These are phyloP conservation scores for Vigna mungo DNA, from an alignment of 306 rosid genomes.

Conservation along the genomic window DNA sequence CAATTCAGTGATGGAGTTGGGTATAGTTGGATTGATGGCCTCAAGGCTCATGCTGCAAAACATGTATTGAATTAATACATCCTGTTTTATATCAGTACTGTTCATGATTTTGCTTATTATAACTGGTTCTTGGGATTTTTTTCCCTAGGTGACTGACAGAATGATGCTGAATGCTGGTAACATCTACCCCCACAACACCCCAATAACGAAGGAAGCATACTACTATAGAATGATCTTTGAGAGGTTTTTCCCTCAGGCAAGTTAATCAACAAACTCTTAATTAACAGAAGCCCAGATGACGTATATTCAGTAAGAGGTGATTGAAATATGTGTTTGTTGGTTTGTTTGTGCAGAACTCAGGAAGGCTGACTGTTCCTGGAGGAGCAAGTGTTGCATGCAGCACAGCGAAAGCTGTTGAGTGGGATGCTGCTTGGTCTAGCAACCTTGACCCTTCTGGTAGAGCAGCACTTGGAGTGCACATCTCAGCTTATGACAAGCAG, in stretches of 20 bases:
- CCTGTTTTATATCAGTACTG: neutral
- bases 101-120: slow-evolving; percentile 27
- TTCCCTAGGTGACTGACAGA: slow-evolving; percentile 71
- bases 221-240: slow-evolving; percentile 95
- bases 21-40: slow-evolving; percentile 98
- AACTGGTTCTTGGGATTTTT: slow-evolving; percentile 17
- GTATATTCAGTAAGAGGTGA: neutral
- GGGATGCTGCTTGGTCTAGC: slow-evolving; percentile 91
- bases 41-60: slow-evolving; percentile 83
- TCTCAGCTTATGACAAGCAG: slow-evolving; percentile 66
- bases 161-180: slow-evolving; percentile 85
- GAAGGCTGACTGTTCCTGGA: slow-evolving; percentile 87
- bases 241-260: slow-evolving; percentile 94
- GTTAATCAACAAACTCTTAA: slow-evolving; percentile 12
- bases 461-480: slow-evolving; percentile 90
- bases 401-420: slow-evolving; percentile 91
- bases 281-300: neutral
- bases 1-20: slow-evolving; percentile 99
- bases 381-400: slow-evolving; percentile 96
- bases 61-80: slow-evolving; percentile 64
- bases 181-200: slow-evolving; percentile 92
- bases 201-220: slow-evolving; percentile 86
- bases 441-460: slow-evolving; percentile 96
- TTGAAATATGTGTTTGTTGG: neutral
- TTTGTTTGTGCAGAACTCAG: slow-evolving; percentile 73